phyloP scores from a whole-genome alignment of 345 rosid genomes.

The Adansonia digitata region DNA sequence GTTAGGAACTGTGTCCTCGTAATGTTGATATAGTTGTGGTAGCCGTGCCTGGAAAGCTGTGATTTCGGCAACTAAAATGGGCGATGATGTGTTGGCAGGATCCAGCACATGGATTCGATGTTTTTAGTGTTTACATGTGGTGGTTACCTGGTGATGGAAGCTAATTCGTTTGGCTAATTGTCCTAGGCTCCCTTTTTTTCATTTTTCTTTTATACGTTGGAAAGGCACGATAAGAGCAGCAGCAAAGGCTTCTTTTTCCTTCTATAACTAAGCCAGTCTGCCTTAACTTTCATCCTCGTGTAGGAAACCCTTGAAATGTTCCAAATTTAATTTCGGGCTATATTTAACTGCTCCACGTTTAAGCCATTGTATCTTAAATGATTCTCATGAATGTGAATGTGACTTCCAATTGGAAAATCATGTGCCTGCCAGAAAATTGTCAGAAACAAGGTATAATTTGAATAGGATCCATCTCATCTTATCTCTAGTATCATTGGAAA shows the following conservation, averaged over 20 bases:
- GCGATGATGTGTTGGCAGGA: not conserved
- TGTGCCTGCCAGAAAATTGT: not conserved
- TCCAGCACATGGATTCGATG: constrained; percentile 8
- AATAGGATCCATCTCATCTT: not conserved
- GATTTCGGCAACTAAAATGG: not conserved
- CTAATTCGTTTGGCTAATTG: too few relatives aligned
- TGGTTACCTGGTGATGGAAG: not conserved
- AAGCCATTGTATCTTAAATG: not conserved
- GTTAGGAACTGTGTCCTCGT: not conserved
- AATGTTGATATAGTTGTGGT: not conserved
- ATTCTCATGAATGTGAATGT: not conserved
- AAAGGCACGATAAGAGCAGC: not conserved
- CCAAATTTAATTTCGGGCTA: too few relatives aligned
- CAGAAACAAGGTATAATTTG: not conserved
- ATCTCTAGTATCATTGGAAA: not conserved
- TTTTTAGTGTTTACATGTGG: not conserved
- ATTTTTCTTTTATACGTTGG: not conserved
- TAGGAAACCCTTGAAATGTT: too few relatives aligned
- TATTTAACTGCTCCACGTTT: not conserved
- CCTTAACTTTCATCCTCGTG: not conserved
- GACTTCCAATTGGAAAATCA: not conserved
- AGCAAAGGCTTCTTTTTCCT: not conserved
- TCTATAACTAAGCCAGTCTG: not conserved
- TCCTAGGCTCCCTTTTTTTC: too few relatives aligned
- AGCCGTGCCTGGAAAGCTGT: not conserved